phyloP scores from a whole-genome alignment of 1,139 yeast species.

The Scheffersomyces stambukii region DNA sequence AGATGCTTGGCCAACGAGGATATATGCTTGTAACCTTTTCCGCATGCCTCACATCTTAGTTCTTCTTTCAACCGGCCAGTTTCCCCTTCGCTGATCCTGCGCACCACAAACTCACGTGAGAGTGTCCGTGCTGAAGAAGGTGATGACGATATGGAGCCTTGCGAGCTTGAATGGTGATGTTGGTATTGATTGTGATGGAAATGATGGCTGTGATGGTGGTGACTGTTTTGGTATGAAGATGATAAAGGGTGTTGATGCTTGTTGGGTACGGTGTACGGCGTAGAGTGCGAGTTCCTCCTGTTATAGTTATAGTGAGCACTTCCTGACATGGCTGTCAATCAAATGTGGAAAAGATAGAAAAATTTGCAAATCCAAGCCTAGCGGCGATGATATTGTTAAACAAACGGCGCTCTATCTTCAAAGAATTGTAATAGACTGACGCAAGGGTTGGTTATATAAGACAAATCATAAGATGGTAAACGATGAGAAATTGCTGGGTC shows the following conservation, averaged over 20 bases:
- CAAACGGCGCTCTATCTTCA: no score
- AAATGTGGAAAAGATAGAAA: no score
- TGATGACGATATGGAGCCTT: constrained; percentile 15
- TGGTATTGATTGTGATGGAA: constrained; percentile 3
- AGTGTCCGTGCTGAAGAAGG: constrained; percentile 48
- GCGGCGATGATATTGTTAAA: no score
- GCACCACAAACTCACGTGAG: constrained; percentile 71
- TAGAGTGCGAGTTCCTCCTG: constrained; percentile 27
- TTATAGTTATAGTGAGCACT: constrained; percentile 28
- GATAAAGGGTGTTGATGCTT: no score
- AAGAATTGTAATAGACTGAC: no score
- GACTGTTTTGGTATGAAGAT: constrained; percentile 7
- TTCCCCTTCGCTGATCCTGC: constrained; percentile 83
- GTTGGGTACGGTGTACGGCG: constrained; percentile 34
- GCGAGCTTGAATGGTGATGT: not conserved
- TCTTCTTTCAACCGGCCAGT: constrained; percentile 80
- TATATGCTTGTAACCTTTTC: constrained; percentile 84
- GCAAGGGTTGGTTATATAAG: no score
- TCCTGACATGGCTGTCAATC: constrained; percentile 18
- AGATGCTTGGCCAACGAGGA: constrained; percentile 72
- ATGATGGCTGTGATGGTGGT: constrained; percentile 10
- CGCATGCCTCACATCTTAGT: constrained; percentile 83
- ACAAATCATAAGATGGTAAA: no score
- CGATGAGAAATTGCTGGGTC: no score
- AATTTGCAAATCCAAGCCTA: no score